phyloP scores from a whole-genome alignment of 768 basidiomycete genomes.

The Cyclocybe cylindracea region DNA sequence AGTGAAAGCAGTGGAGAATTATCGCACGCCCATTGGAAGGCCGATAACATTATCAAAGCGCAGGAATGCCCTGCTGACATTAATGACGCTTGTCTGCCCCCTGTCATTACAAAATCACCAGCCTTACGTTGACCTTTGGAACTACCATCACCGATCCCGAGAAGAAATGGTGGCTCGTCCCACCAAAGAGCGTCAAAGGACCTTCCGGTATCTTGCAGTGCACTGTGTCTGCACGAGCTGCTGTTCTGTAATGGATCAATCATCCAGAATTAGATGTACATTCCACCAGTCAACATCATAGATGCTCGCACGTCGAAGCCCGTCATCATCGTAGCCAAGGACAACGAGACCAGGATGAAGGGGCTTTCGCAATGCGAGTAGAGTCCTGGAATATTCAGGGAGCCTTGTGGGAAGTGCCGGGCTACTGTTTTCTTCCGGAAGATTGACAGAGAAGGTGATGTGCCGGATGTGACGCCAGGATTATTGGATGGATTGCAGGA shows the following conservation, averaged over 20 bases:
- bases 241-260: slow-evolving; percentile 23
- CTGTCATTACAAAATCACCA: slow-evolving; percentile 18
- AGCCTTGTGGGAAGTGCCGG: slow-evolving; percentile 19
- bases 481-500: slow-evolving; percentile 16
- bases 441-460: not conserved
- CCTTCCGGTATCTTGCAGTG: slow-evolving; percentile 23
- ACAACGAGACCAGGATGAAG: not conserved
- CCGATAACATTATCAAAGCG: too few relatives aligned
- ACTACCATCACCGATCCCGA: slow-evolving; percentile 7
- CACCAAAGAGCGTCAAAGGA: slow-evolving; percentile 10
- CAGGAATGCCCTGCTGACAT: too few relatives aligned
- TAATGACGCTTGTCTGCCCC: not conserved
- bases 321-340: slow-evolving; percentile 7
- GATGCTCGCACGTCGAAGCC: slow-evolving; percentile 10
- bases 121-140: slow-evolving; percentile 7
- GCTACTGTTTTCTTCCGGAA: slow-evolving; percentile 20
- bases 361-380: slow-evolving; percentile 16
- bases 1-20: too few relatives aligned
- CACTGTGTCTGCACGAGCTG: slow-evolving; percentile 29
- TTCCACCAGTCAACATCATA: slow-evolving; percentile 22
- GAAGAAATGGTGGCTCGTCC: slow-evolving; percentile 28
- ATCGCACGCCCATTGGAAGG: too few relatives aligned
- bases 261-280: slow-evolving; percentile 26
- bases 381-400: slow-evolving; percentile 13
- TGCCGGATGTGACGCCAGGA: slow-evolving; percentile 21